Base-by-base conservation (phyloP, 495 filamentous ascomycete genomes). In the Aspergillus biplanus region DNA sequence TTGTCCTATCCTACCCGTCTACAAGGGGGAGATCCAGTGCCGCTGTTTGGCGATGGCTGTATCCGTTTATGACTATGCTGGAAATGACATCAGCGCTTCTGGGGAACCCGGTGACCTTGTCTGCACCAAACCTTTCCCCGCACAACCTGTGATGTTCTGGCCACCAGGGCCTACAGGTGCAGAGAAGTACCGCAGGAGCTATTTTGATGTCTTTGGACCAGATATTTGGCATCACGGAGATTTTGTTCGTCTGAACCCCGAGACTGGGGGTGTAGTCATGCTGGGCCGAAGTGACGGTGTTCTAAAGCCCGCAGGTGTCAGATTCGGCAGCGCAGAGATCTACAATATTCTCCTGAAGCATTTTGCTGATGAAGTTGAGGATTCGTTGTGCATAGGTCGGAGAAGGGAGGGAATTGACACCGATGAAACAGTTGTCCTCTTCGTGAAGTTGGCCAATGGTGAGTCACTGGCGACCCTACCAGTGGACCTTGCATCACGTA, bases 161-260 rank as follows among this genome's bases (percentile, higher is more conserved):
- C 80, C 80, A 37, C 78, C 78, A 1, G 92, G 91, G 13, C 69
- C 78, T 0, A 78, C 76, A 3, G 92, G 93, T n/a, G 79, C 83
- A 11, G 82, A 84, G 21, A 87, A 90, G 68, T 98, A 98, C 75
- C 81, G 81, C 48, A 86, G 84, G 55, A 90, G 86, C 67, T 99
- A 99, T 74, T 99, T 99, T 67, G 90, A 93, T 59, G 83, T 85
- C 12, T 97, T 97, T 68, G 81, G 79, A 7, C 71, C 77, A 13
- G 67, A 80, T 2, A 77, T 96, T 31, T 98, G 94, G 95, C 92
- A 97, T 73, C 95, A 99, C 71, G 95, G 95, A 4, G 95, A 99
- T 71, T 97, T 97, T 69, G 85, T 97, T 13, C 85, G 89, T 31
- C 80, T 97, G 66, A 87, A 91, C 67, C 84, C 86, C 0, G 64